Evolutionary conservation across 2,329 filamentous ascomycete genomes (phyloP).

Genomic region (Volutella citrinella): DNA sequence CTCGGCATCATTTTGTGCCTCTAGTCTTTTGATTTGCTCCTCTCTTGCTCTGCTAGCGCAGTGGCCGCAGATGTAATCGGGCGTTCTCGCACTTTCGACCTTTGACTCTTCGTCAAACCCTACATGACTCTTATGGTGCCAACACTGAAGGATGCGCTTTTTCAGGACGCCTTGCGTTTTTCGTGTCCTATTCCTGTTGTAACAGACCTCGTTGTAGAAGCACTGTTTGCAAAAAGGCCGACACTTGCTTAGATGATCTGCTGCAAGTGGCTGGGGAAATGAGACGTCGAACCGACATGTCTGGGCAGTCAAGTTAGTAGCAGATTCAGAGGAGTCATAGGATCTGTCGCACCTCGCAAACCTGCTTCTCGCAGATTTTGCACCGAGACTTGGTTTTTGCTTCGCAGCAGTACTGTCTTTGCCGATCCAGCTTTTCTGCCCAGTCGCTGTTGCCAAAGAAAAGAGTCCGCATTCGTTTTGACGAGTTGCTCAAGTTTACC

Average conservation of each 20-base stretch:
- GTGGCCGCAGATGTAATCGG: no score
- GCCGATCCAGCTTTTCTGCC: not conserved
- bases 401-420: slow-evolving; percentile 1
- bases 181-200: not conserved
- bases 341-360: slow-evolving; percentile 4
- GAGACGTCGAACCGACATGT: no score
- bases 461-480: not conserved
- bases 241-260: slow-evolving; percentile 1
- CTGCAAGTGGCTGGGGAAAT: not conserved
- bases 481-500: slow-evolving; percentile 1
- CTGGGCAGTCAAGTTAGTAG: no score
- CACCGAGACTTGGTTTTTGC: not conserved
- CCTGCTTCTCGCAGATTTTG: slow-evolving; percentile 1
- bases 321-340: no score
- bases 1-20: slow-evolving; percentile 1
- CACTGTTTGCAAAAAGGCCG: slow-evolving; percentile 2
- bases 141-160: no score
- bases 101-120: no score
- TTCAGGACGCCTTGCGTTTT: not conserved
- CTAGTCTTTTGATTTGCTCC: not conserved
- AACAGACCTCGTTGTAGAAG: not conserved
- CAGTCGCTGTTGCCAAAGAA: slow-evolving; percentile 1
- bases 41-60: not conserved
- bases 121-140: no score
- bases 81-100: no score